These are phyloP conservation scores for Triangularia setosa DNA, from an alignment of 2,329 filamentous ascomycete genomes.

Conservation along the genomic window DNA sequence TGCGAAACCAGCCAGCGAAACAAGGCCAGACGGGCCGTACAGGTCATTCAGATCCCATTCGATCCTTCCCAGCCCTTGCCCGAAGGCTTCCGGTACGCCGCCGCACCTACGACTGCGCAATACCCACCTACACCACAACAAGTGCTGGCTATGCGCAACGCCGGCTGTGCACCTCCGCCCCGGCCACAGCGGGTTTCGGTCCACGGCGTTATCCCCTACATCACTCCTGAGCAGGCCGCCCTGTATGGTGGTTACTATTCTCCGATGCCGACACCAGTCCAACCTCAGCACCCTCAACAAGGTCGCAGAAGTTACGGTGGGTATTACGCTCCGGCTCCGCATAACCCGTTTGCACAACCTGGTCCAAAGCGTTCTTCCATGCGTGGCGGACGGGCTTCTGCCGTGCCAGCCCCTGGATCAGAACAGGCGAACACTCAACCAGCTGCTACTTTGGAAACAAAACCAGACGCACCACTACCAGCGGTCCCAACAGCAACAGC, in stretches of 20 bases:
- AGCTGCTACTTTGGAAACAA: not conserved
- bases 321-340: not conserved
- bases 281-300: not conserved
- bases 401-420: not conserved
- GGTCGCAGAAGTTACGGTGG: not conserved
- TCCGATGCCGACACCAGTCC: conserved; percentile 3
- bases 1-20: conserved; percentile 36
- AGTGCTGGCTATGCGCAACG: not conserved
- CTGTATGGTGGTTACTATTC: conserved; percentile 21
- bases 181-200: not conserved
- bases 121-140: not conserved
- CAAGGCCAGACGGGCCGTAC: not conserved
- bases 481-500: not conserved
- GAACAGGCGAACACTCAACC: not conserved
- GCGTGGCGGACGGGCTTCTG: not conserved
- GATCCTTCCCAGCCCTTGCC: not conserved
- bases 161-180: not conserved
- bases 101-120: not conserved
- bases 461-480: not conserved
- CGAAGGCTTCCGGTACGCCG: not conserved
- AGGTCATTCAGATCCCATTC: conserved; percentile 9
- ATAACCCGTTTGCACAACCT: not conserved
- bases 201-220: not conserved
- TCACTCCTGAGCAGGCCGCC: not conserved
- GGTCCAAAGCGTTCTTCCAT: not conserved